Conservation (phyloP, 495 filamentous ascomycete genomes). For the Hypoxylon rickii region DNA sequence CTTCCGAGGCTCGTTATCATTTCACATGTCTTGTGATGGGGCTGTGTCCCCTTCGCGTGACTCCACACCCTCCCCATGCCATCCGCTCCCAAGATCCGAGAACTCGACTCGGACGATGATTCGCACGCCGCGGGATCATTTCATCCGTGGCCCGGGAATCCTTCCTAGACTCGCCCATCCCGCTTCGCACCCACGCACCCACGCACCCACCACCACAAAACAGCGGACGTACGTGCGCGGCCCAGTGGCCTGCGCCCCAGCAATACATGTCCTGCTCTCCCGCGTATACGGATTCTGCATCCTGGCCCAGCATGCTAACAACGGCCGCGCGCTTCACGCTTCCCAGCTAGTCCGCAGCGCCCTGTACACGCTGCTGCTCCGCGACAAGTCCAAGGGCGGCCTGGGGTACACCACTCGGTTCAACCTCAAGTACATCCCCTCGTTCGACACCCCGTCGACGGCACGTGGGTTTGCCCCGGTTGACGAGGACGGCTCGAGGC, state of each 20-base stretch:
- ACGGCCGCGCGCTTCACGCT: no score
- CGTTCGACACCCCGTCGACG: conserved; percentile 31
- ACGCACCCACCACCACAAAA: no score
- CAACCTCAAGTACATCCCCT: conserved; percentile 69
- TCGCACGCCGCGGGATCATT: no score
- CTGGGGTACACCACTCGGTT: conserved; percentile 62
- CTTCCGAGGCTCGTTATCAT: background rate
- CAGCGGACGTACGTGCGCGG: no score
- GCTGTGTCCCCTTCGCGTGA: background rate
- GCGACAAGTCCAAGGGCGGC: conserved; percentile 58
- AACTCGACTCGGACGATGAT: no score
- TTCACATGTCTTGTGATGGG: background rate
- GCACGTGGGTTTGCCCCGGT: conserved; percentile 9
- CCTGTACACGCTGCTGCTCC: conserved; percentile 55
- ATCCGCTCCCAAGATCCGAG: no score
- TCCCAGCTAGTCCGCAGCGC: conserved; percentile 48
- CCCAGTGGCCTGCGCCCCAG: no score
- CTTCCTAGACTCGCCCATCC: background rate
- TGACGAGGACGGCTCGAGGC: background rate
- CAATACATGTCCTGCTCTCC: no score
- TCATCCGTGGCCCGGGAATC: no score
- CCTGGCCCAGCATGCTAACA: no score
- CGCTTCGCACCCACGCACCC: background rate
- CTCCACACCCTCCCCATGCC: background rate
- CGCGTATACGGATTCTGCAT: no score